These are phyloP conservation scores for Picochlorum sp. DNA, from an alignment of 139 green algal genomes.

Conservation along the genomic window DNA sequence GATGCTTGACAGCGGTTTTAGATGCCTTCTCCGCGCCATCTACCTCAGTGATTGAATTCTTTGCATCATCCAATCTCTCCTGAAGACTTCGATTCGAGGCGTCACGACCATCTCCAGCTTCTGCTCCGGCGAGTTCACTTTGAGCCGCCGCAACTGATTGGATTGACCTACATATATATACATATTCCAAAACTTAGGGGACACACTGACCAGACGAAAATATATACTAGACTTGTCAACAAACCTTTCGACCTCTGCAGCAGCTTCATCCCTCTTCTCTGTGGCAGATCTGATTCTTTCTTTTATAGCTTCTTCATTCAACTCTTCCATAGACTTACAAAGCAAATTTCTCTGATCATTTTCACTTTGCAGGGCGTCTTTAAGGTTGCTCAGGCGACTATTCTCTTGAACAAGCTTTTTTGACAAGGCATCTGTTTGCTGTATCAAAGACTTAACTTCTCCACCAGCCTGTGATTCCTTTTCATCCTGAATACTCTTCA, in stretches of 20 bases:
- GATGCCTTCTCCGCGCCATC: constrained; percentile 56
- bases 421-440: constrained; percentile 43
- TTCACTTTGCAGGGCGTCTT: constrained; percentile 51
- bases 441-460: constrained; percentile 42
- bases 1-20: constrained; percentile 60
- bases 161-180: constrained; percentile 11
- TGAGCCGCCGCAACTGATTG: constrained; percentile 40
- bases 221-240: neutral
- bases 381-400: constrained; percentile 47
- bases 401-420: constrained; percentile 65
- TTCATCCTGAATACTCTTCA: constrained; percentile 38
- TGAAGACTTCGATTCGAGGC: constrained; percentile 62
- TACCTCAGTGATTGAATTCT: constrained; percentile 49
- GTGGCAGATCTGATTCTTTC: constrained; percentile 14
- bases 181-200: neutral
- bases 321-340: neutral
- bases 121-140: constrained; percentile 57
- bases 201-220: neutral
- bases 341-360: constrained; percentile 18
- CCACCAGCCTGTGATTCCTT: constrained; percentile 52
- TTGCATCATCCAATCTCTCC: constrained; percentile 67
- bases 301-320: too few relatives aligned
- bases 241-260: constrained; percentile 15
- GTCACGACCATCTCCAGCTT: constrained; percentile 76
- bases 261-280: constrained; percentile 20